Conservation (phyloP, 805 yeast genomes). For the Saccharomycopsis malanga region DNA sequence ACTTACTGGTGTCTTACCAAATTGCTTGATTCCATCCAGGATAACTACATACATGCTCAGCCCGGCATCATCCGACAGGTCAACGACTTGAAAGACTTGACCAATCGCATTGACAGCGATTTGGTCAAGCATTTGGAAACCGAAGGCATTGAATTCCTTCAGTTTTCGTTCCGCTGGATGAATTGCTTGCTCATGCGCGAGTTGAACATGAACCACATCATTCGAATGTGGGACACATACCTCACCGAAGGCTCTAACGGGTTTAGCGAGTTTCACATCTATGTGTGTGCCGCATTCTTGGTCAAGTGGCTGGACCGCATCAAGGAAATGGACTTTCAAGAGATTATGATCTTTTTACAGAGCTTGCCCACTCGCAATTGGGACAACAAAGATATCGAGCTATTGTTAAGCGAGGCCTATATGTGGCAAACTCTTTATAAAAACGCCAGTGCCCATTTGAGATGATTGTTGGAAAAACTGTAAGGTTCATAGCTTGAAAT, state of each 20-base stretch:
- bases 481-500: too few relatives aligned
- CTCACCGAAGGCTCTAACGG: constrained; percentile 62
- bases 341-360: constrained; percentile 83
- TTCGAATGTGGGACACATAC: constrained; percentile 98
- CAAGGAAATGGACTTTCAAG: constrained; percentile 87
- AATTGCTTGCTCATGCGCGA: constrained; percentile 96
- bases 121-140: constrained; percentile 65
- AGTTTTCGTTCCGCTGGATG: constrained; percentile 98
- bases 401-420: constrained; percentile 89
- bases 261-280: constrained; percentile 87
- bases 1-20: constrained; percentile 95
- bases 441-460: constrained; percentile 82
- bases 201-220: constrained; percentile 64
- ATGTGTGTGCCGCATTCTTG: constrained; percentile 95
- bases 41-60: constrained; percentile 95
- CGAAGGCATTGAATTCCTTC: constrained; percentile 90
- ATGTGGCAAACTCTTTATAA: constrained; percentile 93
- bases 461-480: too few relatives aligned
- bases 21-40: constrained; percentile 88
- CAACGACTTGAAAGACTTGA: constrained; percentile 65
- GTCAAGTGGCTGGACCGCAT: constrained; percentile 78
- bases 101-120: constrained; percentile 69
- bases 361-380: constrained; percentile 81
- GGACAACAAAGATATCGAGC: constrained; percentile 85
- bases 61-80: constrained; percentile 96